Evolutionary conservation across 75 land plant genomes (phyloP).

Genomic region (Cupressus sempervirens): DNA sequence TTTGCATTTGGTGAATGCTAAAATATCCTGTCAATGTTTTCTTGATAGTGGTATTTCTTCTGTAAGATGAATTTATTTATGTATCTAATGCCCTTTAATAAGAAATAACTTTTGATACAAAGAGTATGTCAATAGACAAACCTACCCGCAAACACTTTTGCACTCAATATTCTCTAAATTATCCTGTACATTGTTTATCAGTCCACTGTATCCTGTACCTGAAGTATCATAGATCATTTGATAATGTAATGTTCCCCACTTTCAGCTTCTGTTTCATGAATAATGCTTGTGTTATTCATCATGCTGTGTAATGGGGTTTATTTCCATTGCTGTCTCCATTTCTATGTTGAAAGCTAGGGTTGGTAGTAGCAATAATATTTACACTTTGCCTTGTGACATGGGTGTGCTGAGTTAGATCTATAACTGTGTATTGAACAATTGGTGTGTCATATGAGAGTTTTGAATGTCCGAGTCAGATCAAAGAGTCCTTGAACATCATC

Average conservation of each 20-base stretch:
- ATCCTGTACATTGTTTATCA: not conserved
- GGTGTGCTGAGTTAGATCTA: not conserved
- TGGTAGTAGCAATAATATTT: not conserved
- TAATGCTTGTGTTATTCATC: slow-evolving; percentile 2
- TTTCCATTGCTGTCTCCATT: not conserved
- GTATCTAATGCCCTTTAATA: not conserved
- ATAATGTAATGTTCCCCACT: not conserved
- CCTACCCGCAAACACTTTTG: not conserved
- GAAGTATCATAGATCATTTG: not conserved
- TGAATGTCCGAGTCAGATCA: no score
- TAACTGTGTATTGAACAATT: not conserved
- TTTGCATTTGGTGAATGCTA: not conserved
- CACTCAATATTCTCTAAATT: not conserved
- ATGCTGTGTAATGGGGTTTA: not conserved
- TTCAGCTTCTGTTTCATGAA: not conserved
- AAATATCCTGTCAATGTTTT: not conserved
- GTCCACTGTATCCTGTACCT: not conserved
- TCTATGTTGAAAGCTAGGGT: slow-evolving; percentile 6
- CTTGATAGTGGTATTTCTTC: not conserved
- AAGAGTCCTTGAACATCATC: no score
- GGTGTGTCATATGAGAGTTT: not conserved
- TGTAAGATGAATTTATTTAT: not conserved
- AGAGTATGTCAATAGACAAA: not conserved
- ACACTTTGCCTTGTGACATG: not conserved
- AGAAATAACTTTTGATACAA: not conserved